These are phyloP conservation scores for Fomitopsis betulina DNA, from an alignment of 1,284 basidiomycete species.

Conservation along the genomic window DNA sequence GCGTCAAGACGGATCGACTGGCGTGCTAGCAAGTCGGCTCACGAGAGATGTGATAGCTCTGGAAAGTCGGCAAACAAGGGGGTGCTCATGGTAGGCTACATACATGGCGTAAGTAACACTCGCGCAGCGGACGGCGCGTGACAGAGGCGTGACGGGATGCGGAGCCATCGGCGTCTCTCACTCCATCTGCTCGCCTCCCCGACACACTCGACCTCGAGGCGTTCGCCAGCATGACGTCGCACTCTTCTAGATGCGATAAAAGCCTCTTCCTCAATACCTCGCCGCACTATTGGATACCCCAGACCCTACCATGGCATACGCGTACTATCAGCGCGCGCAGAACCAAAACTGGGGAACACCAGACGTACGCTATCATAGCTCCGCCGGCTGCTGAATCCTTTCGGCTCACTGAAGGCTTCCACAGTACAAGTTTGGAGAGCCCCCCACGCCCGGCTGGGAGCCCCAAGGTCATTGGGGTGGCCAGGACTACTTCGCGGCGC, in stretches of 20 bases:
- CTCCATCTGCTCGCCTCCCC: neutral
- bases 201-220: neutral
- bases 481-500: slow-evolving; percentile 56
- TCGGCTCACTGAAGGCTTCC: neutral
- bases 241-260: neutral
- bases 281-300: neutral
- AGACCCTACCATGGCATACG: slow-evolving; percentile 14
- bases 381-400: too few species aligned
- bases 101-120: too few species aligned
- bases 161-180: neutral
- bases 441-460: slow-evolving; percentile 50
- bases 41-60: slow-evolving; percentile 68
- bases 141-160: slow-evolving; percentile 1
- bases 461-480: slow-evolving; percentile 58
- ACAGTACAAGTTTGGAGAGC: slow-evolving; percentile 48
- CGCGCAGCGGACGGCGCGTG: neutral
- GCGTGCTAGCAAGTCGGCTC: slow-evolving; percentile 20
- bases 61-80: slow-evolving; percentile 63
- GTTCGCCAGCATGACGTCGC: neutral
- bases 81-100: slow-evolving; percentile 32
- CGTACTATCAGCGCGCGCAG: slow-evolving; percentile 17
- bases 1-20: neutral
- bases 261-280: neutral
- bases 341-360: slow-evolving; percentile 21
- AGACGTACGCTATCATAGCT: slow-evolving; percentile 12